phyloP scores from a whole-genome alignment of 208 protist species.

The Leishmania arabica region DNA sequence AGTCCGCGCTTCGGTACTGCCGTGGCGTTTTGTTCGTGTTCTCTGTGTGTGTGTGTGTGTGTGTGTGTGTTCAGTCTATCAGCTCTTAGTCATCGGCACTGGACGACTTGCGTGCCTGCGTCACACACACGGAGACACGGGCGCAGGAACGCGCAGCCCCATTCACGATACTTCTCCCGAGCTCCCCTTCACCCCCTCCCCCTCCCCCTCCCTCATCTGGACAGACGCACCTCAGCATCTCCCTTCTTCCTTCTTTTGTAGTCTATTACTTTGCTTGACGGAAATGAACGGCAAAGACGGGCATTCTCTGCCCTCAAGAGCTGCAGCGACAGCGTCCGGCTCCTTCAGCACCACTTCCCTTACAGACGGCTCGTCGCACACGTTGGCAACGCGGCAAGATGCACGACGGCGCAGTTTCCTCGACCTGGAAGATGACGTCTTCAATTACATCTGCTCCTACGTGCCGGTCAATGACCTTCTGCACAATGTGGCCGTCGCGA shows the following conservation, averaged over 20 bases:
- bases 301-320: background rate
- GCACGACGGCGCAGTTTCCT: slow-evolving; percentile 6
- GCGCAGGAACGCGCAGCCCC: background rate
- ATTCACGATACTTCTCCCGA: background rate
- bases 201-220: background rate
- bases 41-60: too few species aligned
- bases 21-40: too few species aligned
- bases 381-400: background rate
- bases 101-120: background rate
- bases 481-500: slow-evolving; percentile 2
- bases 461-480: slow-evolving; percentile 27
- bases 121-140: background rate
- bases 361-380: background rate
- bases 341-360: background rate
- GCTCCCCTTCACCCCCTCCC: too few species aligned
- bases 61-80: too few species aligned
- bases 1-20: too few species aligned
- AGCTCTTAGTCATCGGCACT: background rate
- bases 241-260: background rate
- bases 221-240: background rate
- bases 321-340: background rate
- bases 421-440: slow-evolving; percentile 20
- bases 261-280: background rate
- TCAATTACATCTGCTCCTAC: slow-evolving; percentile 30
- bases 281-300: background rate